These are phyloP conservation scores for Boletus subluridellus DNA, from an alignment of 1,284 basidiomycete species.

Conservation along the genomic window DNA sequence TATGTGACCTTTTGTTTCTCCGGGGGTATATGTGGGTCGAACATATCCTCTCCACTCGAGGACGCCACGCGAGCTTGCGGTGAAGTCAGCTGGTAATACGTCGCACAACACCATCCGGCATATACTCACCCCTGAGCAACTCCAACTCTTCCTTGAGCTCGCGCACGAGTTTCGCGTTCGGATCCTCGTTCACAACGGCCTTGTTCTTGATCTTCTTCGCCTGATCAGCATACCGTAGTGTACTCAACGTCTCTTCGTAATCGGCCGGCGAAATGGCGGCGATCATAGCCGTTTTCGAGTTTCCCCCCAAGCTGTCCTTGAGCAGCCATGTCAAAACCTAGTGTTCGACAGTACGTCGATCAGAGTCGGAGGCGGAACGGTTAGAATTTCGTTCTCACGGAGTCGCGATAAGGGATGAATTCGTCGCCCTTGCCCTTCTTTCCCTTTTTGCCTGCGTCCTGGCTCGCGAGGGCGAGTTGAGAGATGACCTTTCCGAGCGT, in stretches of 20 bases:
- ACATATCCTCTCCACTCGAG: slow-evolving; percentile 67
- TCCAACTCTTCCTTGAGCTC: slow-evolving; percentile 98
- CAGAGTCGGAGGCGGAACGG: slow-evolving; percentile 2
- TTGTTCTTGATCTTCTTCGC: slow-evolving; percentile 99
- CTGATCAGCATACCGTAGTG: slow-evolving; percentile 93
- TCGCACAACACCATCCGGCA: not conserved
- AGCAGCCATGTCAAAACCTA: slow-evolving; percentile 95
- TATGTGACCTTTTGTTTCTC: slow-evolving; percentile 96
- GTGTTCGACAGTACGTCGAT: slow-evolving; percentile 4
- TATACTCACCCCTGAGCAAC: slow-evolving; percentile 66
- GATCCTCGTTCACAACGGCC: slow-evolving; percentile 98
- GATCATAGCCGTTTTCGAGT: slow-evolving; percentile 96
- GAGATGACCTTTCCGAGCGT: slow-evolving; percentile 98
- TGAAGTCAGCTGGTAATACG: slow-evolving; percentile 7
- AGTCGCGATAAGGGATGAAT: slow-evolving; percentile 92
- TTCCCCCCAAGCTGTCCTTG: slow-evolving; percentile 95
- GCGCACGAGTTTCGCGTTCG: slow-evolving; percentile 96
- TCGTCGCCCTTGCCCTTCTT: slow-evolving; percentile 86
- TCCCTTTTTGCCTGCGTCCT: slow-evolving; percentile 65
- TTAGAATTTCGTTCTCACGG: slow-evolving; percentile 47
- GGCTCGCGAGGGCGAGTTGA: slow-evolving; percentile 77
- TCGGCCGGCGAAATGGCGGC: slow-evolving; percentile 97
- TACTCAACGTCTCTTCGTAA: slow-evolving; percentile 96
- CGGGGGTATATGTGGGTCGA: slow-evolving; percentile 86
- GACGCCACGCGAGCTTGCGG: slow-evolving; percentile 67